phyloP scores from a whole-genome alignment of 2,329 filamentous ascomycete species.

The Colletotrichum godetiae region DNA sequence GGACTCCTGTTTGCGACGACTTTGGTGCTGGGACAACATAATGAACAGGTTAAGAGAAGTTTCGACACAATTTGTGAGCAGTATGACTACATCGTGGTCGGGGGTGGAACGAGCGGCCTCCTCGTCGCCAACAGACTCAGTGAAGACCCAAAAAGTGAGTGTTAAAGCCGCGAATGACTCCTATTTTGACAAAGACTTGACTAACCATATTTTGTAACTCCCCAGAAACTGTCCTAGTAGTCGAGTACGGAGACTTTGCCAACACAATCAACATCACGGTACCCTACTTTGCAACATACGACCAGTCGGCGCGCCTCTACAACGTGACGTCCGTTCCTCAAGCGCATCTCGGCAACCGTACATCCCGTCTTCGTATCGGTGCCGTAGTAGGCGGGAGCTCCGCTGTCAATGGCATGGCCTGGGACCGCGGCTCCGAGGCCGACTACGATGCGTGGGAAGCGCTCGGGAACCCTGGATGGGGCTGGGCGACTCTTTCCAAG shows the following conservation, averaged over 20 bases:
- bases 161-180: background rate
- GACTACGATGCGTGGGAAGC: conserved; percentile 50
- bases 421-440: conserved; percentile 40
- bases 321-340: conserved; percentile 41
- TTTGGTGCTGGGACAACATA: background rate
- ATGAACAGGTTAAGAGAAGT: background rate
- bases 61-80: conserved; percentile 3
- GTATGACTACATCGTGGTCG: conserved; percentile 47
- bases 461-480: conserved; percentile 51
- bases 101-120: conserved; percentile 50
- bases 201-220: too few relatives aligned
- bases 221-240: conserved; percentile 40
- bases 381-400: conserved; percentile 45
- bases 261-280: conserved; percentile 39
- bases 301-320: conserved; percentile 25
- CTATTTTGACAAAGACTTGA: too few relatives aligned
- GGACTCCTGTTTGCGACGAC: background rate
- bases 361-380: conserved; percentile 38
- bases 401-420: conserved; percentile 46
- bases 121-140: conserved; percentile 50
- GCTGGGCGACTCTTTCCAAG: conserved; percentile 45
- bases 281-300: conserved; percentile 37
- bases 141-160: conserved; percentile 43
- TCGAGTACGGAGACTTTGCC: conserved; percentile 44
- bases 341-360: conserved; percentile 38